phyloP scores from a whole-genome alignment of 768 basidiomycete genomes.

The Amanita rimosa region DNA sequence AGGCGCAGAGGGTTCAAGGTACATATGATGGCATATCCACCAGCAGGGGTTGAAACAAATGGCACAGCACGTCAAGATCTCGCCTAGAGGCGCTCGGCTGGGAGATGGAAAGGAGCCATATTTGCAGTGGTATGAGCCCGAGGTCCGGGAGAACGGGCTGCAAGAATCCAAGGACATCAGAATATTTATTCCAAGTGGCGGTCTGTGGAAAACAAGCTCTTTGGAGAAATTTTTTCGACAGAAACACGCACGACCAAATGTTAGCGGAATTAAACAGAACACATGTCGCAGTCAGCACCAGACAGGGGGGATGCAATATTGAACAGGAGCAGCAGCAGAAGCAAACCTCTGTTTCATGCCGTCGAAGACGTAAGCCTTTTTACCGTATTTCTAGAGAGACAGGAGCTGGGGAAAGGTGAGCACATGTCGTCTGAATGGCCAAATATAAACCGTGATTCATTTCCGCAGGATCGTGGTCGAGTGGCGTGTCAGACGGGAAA shows the following conservation, averaged over 20 bases:
- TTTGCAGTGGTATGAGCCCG: not conserved
- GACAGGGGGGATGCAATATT: not conserved
- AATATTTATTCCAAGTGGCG: not conserved
- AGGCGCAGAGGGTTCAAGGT: slow-evolving; percentile 4
- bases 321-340: slow-evolving; percentile 2
- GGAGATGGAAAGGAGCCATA: slow-evolving; percentile 4
- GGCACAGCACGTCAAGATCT: not conserved
- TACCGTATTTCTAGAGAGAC: not conserved
- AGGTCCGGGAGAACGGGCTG: not conserved
- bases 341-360: not conserved
- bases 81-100: not conserved
- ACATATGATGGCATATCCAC: slow-evolving; percentile 4
- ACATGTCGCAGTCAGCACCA: slow-evolving; percentile 3
- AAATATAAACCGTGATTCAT: slow-evolving; percentile 1
- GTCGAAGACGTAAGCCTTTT: not conserved
- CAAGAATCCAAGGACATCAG: not conserved
- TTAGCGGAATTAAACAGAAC: slow-evolving; percentile 2
- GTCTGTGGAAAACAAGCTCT: not conserved
- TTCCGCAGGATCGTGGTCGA: slow-evolving; percentile 3
- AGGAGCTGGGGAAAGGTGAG: not conserved
- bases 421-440: not conserved
- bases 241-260: not conserved
- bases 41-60: slow-evolving; percentile 1
- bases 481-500: slow-evolving; percentile 5
- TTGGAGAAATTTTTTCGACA: no score